Percentiles rank a stretch among this genome's conserved stretches.
These are phyloP conservation scores for Teunomyces cretensis DNA, from an alignment of 805 yeast species.

Conservation along the genomic window DNA sequence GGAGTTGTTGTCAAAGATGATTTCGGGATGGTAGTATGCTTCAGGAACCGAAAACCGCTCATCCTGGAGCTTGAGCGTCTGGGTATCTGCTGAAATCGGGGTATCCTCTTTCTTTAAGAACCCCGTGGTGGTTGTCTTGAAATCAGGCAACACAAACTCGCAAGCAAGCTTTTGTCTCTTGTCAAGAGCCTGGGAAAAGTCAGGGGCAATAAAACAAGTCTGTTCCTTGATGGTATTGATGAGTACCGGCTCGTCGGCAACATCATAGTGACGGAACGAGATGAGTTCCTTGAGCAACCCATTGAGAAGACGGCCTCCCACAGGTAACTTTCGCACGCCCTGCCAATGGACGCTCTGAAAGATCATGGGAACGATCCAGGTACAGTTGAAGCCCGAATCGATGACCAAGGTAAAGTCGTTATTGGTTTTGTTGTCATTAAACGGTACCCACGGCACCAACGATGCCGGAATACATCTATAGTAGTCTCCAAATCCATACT, in stretches of 20 bases:
- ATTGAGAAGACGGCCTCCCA: conserved; percentile 84
- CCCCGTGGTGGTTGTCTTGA: conserved; percentile 76
- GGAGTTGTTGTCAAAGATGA: conserved; percentile 40
- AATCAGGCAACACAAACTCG: conserved; percentile 86
- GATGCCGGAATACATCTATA: conserved; percentile 65
- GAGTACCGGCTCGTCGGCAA: conserved; percentile 84
- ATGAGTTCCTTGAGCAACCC: conserved; percentile 82
- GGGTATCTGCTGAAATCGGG: conserved; percentile 43
- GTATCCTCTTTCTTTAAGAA: conserved; percentile 46
- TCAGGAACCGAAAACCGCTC: conserved; percentile 92
- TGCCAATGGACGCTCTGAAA: conserved; percentile 75
- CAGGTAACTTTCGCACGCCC: conserved; percentile 74
- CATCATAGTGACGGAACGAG: conserved; percentile 89
- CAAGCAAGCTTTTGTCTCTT: conserved; percentile 38
- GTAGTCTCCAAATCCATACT: conserved; percentile 74
- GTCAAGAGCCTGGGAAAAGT: conserved; percentile 51
- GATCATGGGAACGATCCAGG: conserved; percentile 83
- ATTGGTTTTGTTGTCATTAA: conserved; percentile 10
- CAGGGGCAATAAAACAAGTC: conserved; percentile 64
- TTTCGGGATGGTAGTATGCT: conserved; percentile 79
- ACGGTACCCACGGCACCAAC: conserved; percentile 58
- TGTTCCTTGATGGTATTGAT: conserved; percentile 84
- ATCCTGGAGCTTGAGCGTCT: conserved; percentile 67
- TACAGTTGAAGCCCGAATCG: conserved; percentile 85
- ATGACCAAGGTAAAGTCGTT: conserved; percentile 74